These are phyloP conservation scores for Acer saccharum DNA, from an alignment of 345 rosid species.

Conservation along the genomic window DNA sequence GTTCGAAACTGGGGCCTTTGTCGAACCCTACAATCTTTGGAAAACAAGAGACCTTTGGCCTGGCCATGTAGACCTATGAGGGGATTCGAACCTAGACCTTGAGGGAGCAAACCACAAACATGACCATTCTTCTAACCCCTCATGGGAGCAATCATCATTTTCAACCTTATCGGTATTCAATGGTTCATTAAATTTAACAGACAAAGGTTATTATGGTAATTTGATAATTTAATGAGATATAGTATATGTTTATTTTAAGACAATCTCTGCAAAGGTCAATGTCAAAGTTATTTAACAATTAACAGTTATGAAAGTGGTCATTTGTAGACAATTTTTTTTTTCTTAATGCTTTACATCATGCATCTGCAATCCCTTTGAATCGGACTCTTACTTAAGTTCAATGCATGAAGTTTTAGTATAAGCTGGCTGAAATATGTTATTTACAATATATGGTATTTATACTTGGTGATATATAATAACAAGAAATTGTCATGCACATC, in stretches of 20 bases:
- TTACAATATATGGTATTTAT: background rate
- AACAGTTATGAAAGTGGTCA: background rate
- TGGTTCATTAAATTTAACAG: background rate
- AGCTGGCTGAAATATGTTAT: background rate
- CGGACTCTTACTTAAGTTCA: background rate
- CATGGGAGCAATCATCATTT: background rate
- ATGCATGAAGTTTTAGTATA: background rate
- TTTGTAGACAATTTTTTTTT: background rate
- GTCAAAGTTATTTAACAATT: background rate
- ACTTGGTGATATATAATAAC: background rate
- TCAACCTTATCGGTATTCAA: background rate
- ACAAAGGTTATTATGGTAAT: background rate
- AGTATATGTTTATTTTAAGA: conserved; percentile 2
- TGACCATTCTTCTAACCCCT: too few species aligned
- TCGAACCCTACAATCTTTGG: too few species aligned
- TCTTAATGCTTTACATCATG: background rate
- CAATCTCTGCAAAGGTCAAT: background rate
- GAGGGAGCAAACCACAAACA: too few species aligned
- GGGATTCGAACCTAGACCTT: too few species aligned
- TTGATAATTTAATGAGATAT: background rate
- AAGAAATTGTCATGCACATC: background rate
- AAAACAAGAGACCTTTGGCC: too few species aligned
- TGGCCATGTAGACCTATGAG: too few species aligned
- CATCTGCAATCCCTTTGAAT: background rate
- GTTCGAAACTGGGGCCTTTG: too few species aligned